phyloP scores from a whole-genome alignment of 306 rosid species.

The Fragaria nilgerrensis region DNA sequence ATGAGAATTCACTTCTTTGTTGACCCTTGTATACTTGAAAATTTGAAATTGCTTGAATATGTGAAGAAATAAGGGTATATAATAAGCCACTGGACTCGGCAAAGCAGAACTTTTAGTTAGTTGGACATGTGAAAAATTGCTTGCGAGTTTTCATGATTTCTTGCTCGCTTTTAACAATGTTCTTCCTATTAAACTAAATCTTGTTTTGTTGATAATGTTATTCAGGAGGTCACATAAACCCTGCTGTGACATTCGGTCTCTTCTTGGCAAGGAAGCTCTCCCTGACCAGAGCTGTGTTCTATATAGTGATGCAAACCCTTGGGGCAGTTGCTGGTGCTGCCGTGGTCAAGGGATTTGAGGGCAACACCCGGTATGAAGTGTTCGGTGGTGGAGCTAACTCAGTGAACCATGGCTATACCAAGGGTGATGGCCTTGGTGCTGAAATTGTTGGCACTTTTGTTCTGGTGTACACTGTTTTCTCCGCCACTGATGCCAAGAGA shows the following conservation, averaged over 20 bases:
- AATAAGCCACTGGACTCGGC: too few relatives aligned
- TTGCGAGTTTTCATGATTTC: background rate
- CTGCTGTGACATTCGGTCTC: conserved; percentile 52
- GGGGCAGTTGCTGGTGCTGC: conserved; percentile 47
- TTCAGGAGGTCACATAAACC: conserved; percentile 49
- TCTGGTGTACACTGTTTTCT: conserved; percentile 47
- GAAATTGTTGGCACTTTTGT: conserved; percentile 46
- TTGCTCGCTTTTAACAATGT: background rate
- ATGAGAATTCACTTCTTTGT: background rate
- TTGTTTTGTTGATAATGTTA: background rate
- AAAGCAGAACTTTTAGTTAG: too few relatives aligned
- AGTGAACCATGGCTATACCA: conserved; percentile 36
- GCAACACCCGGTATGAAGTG: conserved; percentile 5
- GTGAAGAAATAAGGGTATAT: background rate
- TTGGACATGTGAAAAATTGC: background rate
- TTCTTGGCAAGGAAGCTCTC: conserved; percentile 49
- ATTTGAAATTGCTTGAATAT: background rate
- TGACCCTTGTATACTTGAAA: background rate
- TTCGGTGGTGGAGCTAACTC: conserved; percentile 42
- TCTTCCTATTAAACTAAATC: background rate
- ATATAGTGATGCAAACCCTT: conserved; percentile 42
- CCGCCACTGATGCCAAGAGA: conserved; percentile 52
- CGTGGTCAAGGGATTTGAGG: conserved; percentile 40
- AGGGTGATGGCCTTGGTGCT: conserved; percentile 45
- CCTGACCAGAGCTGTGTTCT: conserved; percentile 37